These are phyloP conservation scores for Gymnopilus dilepis DNA, from an alignment of 768 basidiomycete genomes.

Conservation along the genomic window DNA sequence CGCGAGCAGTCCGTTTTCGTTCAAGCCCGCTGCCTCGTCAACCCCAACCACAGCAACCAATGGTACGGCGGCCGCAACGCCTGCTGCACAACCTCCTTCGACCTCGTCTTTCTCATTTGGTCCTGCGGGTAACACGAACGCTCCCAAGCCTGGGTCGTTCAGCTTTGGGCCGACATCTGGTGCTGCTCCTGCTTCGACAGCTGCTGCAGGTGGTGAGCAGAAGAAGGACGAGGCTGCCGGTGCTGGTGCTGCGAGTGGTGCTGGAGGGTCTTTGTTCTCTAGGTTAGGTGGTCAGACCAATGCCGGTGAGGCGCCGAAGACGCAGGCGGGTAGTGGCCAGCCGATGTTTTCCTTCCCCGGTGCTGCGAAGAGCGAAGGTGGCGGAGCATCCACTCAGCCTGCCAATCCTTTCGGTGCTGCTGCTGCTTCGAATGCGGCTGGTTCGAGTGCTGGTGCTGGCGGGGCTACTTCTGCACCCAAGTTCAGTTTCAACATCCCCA, in stretches of 20 bases:
- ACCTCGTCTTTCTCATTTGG: neutral
- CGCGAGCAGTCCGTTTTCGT: neutral
- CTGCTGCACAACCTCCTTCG: too few species aligned
- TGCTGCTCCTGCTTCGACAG: constrained; percentile 9
- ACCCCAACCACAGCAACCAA: neutral
- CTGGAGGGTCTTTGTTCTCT: constrained; percentile 11
- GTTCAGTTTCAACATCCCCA: constrained; percentile 20
- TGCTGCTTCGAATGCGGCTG: constrained; percentile 6
- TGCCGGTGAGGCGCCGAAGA: constrained; percentile 15
- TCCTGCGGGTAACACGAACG: neutral
- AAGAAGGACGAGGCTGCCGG: constrained; percentile 3
- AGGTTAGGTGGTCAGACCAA: constrained; percentile 16
- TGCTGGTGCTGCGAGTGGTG: neutral
- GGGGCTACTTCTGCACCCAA: constrained; percentile 20
- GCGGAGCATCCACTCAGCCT: neutral
- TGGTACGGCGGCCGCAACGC: neutral
- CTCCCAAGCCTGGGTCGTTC: neutral
- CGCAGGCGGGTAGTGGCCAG: neutral
- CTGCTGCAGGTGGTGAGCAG: constrained; percentile 9
- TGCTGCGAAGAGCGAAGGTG: neutral
- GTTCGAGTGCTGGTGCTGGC: neutral
- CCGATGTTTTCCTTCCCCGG: constrained; percentile 9
- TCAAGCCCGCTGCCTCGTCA: constrained; percentile 3
- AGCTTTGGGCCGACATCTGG: neutral
- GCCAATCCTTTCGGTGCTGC: constrained; percentile 6